These are phyloP conservation scores for Fusarium incarnatum DNA, from an alignment of 2,329 filamentous ascomycete species.

Conservation along the genomic window DNA sequence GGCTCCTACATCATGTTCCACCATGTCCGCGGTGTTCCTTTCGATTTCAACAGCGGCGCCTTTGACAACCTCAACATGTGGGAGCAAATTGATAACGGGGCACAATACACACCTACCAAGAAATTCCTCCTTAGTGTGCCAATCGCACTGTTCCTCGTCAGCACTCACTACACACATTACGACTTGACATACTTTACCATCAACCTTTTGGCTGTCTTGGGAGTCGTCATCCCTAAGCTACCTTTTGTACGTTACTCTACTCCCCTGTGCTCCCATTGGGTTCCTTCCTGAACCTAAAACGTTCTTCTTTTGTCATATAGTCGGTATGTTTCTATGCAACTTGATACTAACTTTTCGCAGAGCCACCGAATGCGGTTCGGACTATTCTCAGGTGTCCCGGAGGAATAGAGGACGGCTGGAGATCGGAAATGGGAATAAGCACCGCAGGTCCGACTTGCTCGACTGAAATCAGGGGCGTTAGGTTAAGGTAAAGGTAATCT, in stretches of 20 bases:
- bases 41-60: constrained; percentile 97
- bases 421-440: constrained; percentile 21
- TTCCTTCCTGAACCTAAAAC: neutral
- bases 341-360: constrained; percentile 57
- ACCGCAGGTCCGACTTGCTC: constrained; percentile 35
- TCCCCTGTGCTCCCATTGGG: neutral
- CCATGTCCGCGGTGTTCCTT: constrained; percentile 96
- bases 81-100: constrained; percentile 99
- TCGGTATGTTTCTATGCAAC: constrained; percentile 4
- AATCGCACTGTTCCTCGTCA: constrained; percentile 92
- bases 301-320: neutral
- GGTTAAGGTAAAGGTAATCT: constrained; percentile 39
- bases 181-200: constrained; percentile 96
- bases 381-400: constrained; percentile 75
- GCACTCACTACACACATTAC: constrained; percentile 99
- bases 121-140: constrained; percentile 97
- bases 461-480: constrained; percentile 45
- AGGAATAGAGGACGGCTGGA: constrained; percentile 58
- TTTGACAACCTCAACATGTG: constrained; percentile 99
- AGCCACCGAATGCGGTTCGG: constrained; percentile 83
- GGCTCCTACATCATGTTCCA: constrained; percentile 99
- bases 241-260: constrained; percentile 78
- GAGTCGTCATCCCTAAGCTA: constrained; percentile 94
- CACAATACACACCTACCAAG: constrained; percentile 98
- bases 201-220: constrained; percentile 93